Evolutionary conservation across 768 basidiomycete species (phyloP).

Genomic region (Neoboletus brunneissimus): DNA sequence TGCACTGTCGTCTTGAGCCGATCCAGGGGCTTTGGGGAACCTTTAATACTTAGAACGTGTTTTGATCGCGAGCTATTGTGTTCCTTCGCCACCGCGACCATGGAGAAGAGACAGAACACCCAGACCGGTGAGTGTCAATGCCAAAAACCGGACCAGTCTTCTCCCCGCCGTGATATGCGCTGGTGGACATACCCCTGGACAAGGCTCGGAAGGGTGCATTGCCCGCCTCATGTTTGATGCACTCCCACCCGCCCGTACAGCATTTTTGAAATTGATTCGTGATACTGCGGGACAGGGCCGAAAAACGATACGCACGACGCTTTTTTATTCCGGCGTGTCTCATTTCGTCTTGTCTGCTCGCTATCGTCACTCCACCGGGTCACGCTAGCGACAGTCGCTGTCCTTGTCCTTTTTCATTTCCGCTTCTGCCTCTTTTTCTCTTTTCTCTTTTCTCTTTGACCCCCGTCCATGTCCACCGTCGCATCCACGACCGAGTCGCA

Average conservation of each 20-base stretch:
- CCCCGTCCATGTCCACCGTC: slow-evolving; percentile 20
- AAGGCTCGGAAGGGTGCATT: not conserved
- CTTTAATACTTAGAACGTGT: not conserved
- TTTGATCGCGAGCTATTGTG: not conserved
- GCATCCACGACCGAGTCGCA: not conserved
- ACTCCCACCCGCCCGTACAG: not conserved
- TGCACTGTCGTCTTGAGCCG: not conserved
- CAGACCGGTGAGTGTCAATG: not conserved
- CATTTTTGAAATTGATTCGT: slow-evolving; percentile 5
- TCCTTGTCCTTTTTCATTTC: not conserved
- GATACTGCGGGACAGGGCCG: not conserved
- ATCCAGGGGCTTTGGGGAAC: not conserved
- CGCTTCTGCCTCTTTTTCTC: not conserved
- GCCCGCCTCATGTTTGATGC: slow-evolving; percentile 3
- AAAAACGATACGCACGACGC: not conserved
- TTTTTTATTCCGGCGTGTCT: not conserved
- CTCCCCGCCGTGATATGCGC: not conserved
- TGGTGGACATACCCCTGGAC: not conserved
- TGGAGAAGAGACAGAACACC: not conserved
- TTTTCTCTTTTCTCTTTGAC: not conserved
- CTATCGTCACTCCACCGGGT: not conserved
- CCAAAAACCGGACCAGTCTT: not conserved
- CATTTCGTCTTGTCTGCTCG: not conserved
- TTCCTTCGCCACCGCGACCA: not conserved
- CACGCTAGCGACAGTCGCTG: not conserved